Evolutionary conservation across 2,329 filamentous ascomycete genomes (phyloP).

Genomic region (Pseudomassariella vexata): DNA sequence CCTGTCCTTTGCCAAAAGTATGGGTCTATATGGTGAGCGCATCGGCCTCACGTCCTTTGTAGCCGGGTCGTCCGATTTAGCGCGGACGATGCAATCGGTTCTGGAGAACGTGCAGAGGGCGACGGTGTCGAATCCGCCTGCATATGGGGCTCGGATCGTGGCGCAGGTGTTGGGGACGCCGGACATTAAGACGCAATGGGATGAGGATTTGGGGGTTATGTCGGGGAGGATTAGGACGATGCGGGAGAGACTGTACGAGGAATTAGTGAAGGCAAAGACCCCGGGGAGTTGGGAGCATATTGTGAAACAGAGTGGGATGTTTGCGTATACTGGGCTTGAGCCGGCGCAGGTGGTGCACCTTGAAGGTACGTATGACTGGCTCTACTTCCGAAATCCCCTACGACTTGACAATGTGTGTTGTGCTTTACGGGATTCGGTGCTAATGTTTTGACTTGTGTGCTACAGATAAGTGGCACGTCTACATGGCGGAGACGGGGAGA

Average conservation of each 20-base stretch:
- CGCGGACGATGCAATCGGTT: conserved; percentile 18
- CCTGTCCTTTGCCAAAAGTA: conserved; percentile 58
- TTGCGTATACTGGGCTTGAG: too few species aligned
- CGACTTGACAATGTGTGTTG: too few species aligned
- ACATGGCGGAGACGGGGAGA: conserved; percentile 31
- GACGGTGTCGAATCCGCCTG: conserved; percentile 28
- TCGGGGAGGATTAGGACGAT: conserved; percentile 27
- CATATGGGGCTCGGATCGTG: conserved; percentile 28
- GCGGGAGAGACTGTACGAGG: conserved; percentile 25
- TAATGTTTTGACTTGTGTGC: too few species aligned
- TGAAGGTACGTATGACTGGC: too few species aligned
- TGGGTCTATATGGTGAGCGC: conserved; percentile 37
- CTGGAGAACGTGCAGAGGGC: conserved; percentile 26
- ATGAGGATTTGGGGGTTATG: conserved; percentile 29
- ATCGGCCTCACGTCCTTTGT: conserved; percentile 25
- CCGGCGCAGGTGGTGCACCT: too few species aligned
- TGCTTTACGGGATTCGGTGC: too few species aligned
- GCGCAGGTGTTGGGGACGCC: conserved; percentile 23
- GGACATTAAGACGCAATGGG: conserved; percentile 25
- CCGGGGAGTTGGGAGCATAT: conserved; percentile 32
- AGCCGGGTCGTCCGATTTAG: conserved; percentile 9
- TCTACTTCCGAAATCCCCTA: too few species aligned
- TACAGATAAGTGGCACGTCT: conserved; percentile 29
- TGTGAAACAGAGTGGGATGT: conserved; percentile 32
- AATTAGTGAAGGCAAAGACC: conserved; percentile 22